Evolutionary conservation across 371 early-diverging fungal genomes (phyloP).

Genomic region (Mucor sp.): DNA sequence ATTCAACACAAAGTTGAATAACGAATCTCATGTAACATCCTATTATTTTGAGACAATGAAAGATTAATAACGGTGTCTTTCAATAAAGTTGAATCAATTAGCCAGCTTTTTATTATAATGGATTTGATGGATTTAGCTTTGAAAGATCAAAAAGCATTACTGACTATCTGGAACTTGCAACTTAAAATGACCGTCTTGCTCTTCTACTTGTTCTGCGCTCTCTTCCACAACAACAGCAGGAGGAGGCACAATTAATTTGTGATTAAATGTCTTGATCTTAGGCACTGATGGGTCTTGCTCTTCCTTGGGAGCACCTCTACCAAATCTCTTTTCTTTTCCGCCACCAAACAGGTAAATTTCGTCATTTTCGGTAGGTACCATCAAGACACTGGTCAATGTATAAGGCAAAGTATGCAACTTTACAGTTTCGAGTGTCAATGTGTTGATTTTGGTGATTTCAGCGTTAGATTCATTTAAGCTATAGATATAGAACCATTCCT

Average conservation of each 20-base stretch:
- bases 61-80: too few relatives aligned
- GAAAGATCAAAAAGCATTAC: too few relatives aligned
- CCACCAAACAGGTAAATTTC: neutral
- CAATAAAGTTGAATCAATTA: too few relatives aligned
- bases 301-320: neutral
- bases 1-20: too few relatives aligned
- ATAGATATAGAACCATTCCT: neutral
- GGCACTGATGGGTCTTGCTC: neutral
- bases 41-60: too few relatives aligned
- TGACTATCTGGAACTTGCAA: neutral
- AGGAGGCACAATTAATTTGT: neutral
- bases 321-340: neutral
- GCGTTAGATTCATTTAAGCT: neutral
- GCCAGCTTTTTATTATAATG: too few relatives aligned
- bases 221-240: neutral
- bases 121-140: too few relatives aligned
- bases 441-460: neutral
- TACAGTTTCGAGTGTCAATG: neutral
- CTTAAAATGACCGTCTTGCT: neutral
- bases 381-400: neutral
- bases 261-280: neutral
- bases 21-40: too few relatives aligned
- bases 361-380: neutral
- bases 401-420: neutral
- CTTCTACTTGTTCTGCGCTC: neutral